Percentiles rank a stretch among this genome's conserved stretches.
phyloP scores from a whole-genome alignment of 2,329 filamentous ascomycete species.

The Fusarium cyanostomum region DNA sequence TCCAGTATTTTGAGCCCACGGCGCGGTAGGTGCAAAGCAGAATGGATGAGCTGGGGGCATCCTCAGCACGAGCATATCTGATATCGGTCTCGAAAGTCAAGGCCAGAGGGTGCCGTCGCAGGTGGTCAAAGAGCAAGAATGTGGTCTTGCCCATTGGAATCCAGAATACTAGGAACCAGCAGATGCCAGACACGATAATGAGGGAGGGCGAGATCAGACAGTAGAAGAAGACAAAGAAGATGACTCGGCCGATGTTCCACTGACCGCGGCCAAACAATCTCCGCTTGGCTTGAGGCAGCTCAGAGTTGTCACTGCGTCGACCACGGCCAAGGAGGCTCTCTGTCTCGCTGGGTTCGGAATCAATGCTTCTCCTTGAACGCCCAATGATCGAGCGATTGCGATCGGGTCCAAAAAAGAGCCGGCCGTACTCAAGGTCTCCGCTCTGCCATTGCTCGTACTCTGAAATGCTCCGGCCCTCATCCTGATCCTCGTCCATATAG shows the following conservation, averaged over 20 bases:
- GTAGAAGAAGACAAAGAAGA: constrained; percentile 98
- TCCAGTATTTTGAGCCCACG: constrained; percentile 96
- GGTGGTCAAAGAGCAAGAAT: constrained; percentile 86
- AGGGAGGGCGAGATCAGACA: constrained; percentile 87
- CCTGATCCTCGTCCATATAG: constrained; percentile 93
- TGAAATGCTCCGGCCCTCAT: constrained; percentile 95
- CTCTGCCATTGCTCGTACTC: constrained; percentile 99
- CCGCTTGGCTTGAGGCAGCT: constrained; percentile 69
- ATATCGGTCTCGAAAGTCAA: constrained; percentile 92
- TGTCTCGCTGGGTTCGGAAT: constrained; percentile 84
- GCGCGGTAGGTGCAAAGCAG: constrained; percentile 96
- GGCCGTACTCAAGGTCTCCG: constrained; percentile 93
- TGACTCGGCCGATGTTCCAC: constrained; percentile 93
- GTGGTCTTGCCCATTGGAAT: constrained; percentile 99
- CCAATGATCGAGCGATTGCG: constrained; percentile 83
- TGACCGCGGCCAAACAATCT: constrained; percentile 93
- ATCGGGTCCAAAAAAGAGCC: constrained; percentile 92
- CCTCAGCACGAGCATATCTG: constrained; percentile 74
- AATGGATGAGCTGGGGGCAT: constrained; percentile 82
- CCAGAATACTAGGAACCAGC: constrained; percentile 97
- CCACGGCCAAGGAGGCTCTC: constrained; percentile 82
- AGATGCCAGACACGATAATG: constrained; percentile 85
- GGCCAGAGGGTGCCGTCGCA: constrained; percentile 90
- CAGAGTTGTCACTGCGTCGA: constrained; percentile 59
- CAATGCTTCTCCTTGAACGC: constrained; percentile 85